Conservation (phyloP, 164 flowering plant genomes). For the Tetracentron sinense region DNA sequence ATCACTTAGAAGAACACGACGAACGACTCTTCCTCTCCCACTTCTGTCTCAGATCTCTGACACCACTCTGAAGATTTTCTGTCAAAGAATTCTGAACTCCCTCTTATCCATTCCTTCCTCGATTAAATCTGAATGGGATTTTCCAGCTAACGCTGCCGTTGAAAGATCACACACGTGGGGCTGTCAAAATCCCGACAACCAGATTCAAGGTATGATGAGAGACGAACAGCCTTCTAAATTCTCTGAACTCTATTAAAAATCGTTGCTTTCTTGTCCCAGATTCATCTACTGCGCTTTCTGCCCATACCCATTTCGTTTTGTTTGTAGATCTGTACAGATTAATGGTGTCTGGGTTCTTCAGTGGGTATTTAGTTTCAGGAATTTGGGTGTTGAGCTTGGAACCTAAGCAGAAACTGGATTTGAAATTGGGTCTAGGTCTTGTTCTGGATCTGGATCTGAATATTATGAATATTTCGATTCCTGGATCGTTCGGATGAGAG, state of each 20-base stretch:
- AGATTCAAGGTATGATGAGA: constrained; percentile 28
- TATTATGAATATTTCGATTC: constrained; percentile 28
- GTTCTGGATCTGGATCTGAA: constrained; percentile 14
- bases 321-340: constrained; percentile 3
- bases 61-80: constrained; percentile 7
- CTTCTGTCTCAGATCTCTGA: constrained; percentile 11
- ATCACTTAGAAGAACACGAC: constrained; percentile 2
- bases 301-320: constrained; percentile 22
- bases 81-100: constrained; percentile 7
- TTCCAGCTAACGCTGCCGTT: constrained; percentile 5
- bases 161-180: constrained; percentile 18
- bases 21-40: constrained; percentile 8
- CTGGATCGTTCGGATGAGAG: constrained; percentile 41
- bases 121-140: constrained; percentile 19
- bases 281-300: constrained; percentile 13
- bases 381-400: constrained; percentile 24
- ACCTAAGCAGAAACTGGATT: constrained; percentile 17
- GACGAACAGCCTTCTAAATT: constrained; percentile 10
- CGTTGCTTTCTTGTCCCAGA: constrained; percentile 14
- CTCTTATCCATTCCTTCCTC: constrained; percentile 8
- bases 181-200: constrained; percentile 16
- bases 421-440: constrained; percentile 9
- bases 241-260: constrained; percentile 20
- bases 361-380: constrained; percentile 23
- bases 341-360: constrained; percentile 25